A percentile compares a stretch with the other conserved stretches of the same genome.
Evolutionary conservation across 2,329 filamentous ascomycete species (phyloP).

Genomic region (Botrytis elliptica): DNA sequence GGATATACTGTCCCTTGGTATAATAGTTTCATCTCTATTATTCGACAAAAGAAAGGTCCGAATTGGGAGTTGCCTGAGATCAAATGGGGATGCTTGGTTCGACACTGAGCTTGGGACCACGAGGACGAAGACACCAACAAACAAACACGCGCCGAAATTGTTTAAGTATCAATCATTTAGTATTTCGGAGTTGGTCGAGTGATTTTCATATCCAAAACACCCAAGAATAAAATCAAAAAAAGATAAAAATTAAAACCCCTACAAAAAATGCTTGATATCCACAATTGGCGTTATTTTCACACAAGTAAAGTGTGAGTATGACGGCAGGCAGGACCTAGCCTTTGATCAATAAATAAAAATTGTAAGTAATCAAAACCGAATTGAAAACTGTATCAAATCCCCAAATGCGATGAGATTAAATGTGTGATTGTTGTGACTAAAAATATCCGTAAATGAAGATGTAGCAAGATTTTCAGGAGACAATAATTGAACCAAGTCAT

Average conservation of each 20-base stretch:
- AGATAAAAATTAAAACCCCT: background rate
- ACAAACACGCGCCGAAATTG: background rate
- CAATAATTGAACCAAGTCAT: background rate
- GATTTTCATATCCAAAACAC: background rate
- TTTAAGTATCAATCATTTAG: no score
- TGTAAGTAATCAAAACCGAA: background rate
- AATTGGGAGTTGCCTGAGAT: background rate
- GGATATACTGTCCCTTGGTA: no score
- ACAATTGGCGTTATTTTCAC: background rate
- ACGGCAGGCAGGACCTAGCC: background rate
- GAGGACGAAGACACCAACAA: background rate
- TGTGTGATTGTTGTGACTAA: background rate
- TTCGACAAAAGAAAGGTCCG: no score
- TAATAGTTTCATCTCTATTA: no score
- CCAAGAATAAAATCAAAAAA: background rate
- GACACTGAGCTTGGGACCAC: background rate
- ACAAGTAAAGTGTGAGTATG: background rate
- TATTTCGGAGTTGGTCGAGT: background rate
- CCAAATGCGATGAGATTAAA: background rate
- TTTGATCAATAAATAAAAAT: background rate
- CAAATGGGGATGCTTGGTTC: slow-evolving; percentile 3
- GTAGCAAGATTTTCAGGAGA: background rate
- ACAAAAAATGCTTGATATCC: background rate
- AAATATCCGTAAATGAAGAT: background rate
- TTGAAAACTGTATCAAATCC: background rate